A percentile compares a stretch with the other conserved stretches of the same genome.
Conservation (phyloP, 306 rosid species). For the Dalbergia cochinchinensis region DNA sequence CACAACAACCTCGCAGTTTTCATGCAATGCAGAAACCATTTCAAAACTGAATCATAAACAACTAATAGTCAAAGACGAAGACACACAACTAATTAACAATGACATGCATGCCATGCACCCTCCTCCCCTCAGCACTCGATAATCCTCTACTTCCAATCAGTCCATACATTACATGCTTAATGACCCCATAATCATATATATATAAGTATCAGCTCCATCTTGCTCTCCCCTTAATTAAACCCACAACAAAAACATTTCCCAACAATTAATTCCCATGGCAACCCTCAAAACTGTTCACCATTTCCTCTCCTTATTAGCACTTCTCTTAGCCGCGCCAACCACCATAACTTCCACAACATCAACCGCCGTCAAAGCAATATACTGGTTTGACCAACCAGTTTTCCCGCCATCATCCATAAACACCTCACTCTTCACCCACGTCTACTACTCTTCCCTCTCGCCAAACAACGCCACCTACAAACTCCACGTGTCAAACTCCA, state of each 20-base stretch:
- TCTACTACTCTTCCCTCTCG: constrained; percentile 64
- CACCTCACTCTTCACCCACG: constrained; percentile 73
- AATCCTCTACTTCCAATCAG: too few species aligned
- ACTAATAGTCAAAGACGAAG: too few species aligned
- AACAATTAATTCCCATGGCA: too few species aligned
- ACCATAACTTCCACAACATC: not conserved
- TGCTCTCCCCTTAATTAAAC: too few species aligned
- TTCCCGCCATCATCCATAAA: constrained; percentile 72
- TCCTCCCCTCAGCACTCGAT: too few species aligned
- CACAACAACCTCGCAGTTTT: not conserved
- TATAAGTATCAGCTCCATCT: not conserved
- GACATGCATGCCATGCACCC: not conserved
- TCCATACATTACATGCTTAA: not conserved
- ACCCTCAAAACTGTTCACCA: too few species aligned
- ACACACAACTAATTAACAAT: not conserved
- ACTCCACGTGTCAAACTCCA: constrained; percentile 49
- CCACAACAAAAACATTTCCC: too few species aligned
- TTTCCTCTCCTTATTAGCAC: not conserved
- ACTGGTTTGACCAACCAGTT: constrained; percentile 52
- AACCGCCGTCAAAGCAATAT: constrained; percentile 61
- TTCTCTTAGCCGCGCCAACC: constrained; percentile 11
- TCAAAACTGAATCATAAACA: too few species aligned
- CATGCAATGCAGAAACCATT: not conserved
- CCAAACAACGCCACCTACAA: constrained; percentile 57
- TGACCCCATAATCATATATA: not conserved